Conservation (phyloP, 305 asterid genomes). For the Ilex paraguariensis region DNA sequence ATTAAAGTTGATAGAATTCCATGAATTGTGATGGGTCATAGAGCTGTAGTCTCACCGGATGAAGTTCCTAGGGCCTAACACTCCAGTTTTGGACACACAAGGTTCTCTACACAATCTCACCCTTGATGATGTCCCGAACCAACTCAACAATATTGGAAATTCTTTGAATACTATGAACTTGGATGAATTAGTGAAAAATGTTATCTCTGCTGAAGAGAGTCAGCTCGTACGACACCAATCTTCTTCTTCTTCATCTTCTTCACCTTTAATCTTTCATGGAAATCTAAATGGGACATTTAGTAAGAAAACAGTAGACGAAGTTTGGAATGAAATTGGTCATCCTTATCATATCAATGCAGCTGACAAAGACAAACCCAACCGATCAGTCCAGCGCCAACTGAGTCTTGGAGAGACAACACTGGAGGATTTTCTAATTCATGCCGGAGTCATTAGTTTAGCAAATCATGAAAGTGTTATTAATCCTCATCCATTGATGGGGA, state of each 20-base stretch:
- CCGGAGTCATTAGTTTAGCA: conserved; percentile 7
- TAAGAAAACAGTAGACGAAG: conserved; percentile 8
- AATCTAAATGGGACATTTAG: conserved; percentile 2
- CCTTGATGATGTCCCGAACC: conserved; percentile 13
- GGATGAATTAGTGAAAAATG: conserved; percentile 18
- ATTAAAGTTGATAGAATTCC: no score
- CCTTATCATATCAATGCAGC: conserved; percentile 6
- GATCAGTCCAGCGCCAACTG: conserved; percentile 2
- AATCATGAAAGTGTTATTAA: conserved; percentile 14
- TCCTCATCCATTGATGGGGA: conserved; percentile 14
- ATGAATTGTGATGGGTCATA: no score
- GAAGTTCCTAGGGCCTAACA: conserved; percentile 11
- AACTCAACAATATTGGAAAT: conserved; percentile 2
- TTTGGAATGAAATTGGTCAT: conserved; percentile 11
- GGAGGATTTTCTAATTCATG: conserved; percentile 15
- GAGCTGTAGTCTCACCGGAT: neutral
- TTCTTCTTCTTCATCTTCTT: conserved; percentile 23
- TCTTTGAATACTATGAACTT: conserved; percentile 9
- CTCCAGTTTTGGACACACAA: conserved; percentile 18
- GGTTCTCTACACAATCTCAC: conserved; percentile 10
- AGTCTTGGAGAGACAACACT: conserved; percentile 10
- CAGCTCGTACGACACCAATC: conserved; percentile 16
- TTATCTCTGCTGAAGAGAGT: conserved; percentile 8
- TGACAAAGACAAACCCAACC: neutral
- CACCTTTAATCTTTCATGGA: conserved; percentile 12